Percentiles rank a stretch among this genome's conserved stretches.
Conservation (phyloP, 2,329 filamentous ascomycete genomes). For the Achaetomium macrosporum region DNA sequence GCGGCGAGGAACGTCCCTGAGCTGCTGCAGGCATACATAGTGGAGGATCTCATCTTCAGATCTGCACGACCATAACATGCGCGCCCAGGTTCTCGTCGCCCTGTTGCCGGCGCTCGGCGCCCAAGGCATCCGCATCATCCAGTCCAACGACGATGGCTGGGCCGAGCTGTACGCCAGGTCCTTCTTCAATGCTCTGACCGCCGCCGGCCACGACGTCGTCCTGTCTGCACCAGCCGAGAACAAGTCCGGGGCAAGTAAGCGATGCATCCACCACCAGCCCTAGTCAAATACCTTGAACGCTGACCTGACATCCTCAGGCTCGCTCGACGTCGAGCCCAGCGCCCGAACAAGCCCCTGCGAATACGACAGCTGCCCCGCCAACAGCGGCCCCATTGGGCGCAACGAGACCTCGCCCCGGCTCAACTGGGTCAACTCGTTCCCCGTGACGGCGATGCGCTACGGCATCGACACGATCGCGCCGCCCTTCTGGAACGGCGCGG, state of each 20-base stretch:
- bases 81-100: constrained; percentile 3
- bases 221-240: constrained; percentile 63
- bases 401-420: constrained; percentile 53
- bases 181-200: constrained; percentile 50
- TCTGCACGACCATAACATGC: constrained; percentile 4
- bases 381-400: constrained; percentile 49
- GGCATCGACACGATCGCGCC: constrained; percentile 54
- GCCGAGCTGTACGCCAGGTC: constrained; percentile 61
- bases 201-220: constrained; percentile 54
- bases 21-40: too few species aligned
- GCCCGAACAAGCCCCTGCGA: constrained; percentile 48
- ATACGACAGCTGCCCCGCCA: constrained; percentile 54
- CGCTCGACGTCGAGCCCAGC: constrained; percentile 42
- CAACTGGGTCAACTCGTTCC: constrained; percentile 68
- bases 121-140: constrained; percentile 47
- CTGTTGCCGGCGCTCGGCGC: constrained; percentile 15
- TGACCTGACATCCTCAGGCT: constrained; percentile 47
- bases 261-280: background rate
- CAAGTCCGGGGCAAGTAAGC: constrained; percentile 53
- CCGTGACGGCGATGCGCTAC: constrained; percentile 57
- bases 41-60: background rate
- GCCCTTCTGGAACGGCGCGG: constrained; percentile 45
- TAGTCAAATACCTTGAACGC: too few species aligned
- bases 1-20: background rate
- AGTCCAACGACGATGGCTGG: constrained; percentile 70